Conservation (phyloP, 176 grass and related monocot species). For the Elaeis guineensis region DNA sequence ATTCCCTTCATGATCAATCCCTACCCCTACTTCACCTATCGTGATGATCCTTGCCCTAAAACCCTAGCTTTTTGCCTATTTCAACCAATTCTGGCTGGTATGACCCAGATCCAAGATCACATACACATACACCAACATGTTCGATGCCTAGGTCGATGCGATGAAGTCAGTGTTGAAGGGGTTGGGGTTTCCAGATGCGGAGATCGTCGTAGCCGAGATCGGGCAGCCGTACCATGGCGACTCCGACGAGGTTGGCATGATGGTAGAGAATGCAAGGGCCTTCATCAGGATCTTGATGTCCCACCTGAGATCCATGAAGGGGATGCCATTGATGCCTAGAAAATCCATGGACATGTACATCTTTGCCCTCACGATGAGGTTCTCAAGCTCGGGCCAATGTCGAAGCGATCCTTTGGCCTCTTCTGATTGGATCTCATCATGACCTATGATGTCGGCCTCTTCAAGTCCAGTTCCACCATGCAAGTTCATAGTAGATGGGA, state of each 20-base stretch:
- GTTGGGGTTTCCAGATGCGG: neutral
- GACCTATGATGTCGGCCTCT: no score
- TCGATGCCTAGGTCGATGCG: conserved; percentile 13
- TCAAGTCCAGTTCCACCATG: neutral
- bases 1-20: conserved; percentile 6
- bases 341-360: no score
- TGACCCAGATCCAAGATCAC: neutral
- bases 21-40: conserved; percentile 11
- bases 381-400: no score
- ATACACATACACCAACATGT: conserved; percentile 10
- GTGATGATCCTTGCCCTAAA: neutral
- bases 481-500: no score
- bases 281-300: neutral
- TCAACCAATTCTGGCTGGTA: neutral
- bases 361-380: no score
- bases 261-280: neutral
- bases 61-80: conserved; percentile 11
- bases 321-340: no score
- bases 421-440: no score
- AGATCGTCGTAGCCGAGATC: conserved; percentile 7
- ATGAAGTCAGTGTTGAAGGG: neutral
- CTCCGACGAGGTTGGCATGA: neutral
- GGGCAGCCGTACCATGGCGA: conserved; percentile 4
- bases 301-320: no score
- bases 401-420: no score